Base-by-base conservation (phyloP, 2,329 filamentous ascomycete species). In the Orbilia javanica region DNA sequence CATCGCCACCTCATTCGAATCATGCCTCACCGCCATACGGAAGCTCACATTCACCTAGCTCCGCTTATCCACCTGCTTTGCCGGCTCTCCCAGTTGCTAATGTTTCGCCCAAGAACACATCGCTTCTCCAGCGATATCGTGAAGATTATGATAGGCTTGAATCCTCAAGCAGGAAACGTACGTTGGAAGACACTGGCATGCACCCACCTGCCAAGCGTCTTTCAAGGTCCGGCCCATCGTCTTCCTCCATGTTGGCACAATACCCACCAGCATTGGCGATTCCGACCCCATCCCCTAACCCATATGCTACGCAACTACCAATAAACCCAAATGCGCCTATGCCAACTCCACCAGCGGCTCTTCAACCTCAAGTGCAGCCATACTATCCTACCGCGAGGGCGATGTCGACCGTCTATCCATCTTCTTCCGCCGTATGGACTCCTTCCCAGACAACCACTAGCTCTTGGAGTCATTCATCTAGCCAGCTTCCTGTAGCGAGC, bases 321-420 rank as follows among this genome's bases (percentile, higher is more conserved):
- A 83, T 82, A 86, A 80, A 84, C 83, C 87, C 29, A 91, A 92
- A 84, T 76, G 82, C 67, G 74, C 82, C 79, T 79, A 83, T 80
- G 34, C 68, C 71, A 66, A 73, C 67, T 53, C 79, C 80, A 5
- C 79, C 80, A 29, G 80, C 77, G 42, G 80, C 79, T 10, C 65
- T 73, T 39, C 74, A 72, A 63, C 60, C 53, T 15, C 64, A 75
- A 13, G 57, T 62, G 7, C 73, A 77, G 34, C 27, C 73, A 52
- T 77, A 70, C 65, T 88, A 88, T 13, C 85, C 88, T 11, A 86
- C 87, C n/a, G 84, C 88, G 39, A 89, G 92, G 60, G 89, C 93
- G 7, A 94, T 97, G 90, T 88, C 91, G 5, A 89, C 92, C 18
- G 91, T 94, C 1, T 97, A 92, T 83, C 87, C 90, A 34, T 87